phyloP scores from a whole-genome alignment of 768 basidiomycete species.

The Tulasnella sp. region DNA sequence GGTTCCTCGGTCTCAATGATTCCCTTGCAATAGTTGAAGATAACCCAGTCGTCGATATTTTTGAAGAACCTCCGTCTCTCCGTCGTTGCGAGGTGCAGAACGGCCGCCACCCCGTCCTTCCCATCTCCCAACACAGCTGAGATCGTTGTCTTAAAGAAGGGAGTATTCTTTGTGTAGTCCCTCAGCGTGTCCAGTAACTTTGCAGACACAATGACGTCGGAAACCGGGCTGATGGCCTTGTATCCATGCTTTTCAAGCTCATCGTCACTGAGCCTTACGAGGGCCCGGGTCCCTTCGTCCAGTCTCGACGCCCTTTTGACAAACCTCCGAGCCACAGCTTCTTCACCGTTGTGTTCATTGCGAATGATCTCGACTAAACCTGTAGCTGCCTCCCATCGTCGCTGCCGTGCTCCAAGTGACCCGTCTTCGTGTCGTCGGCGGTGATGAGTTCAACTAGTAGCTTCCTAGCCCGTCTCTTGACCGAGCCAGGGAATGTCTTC shows the following conservation, averaged over 20 bases:
- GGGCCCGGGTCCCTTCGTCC: neutral
- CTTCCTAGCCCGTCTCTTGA: too few relatives aligned
- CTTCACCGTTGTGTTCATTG: too few relatives aligned
- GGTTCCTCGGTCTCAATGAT: neutral
- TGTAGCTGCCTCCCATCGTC: too few relatives aligned
- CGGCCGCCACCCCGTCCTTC: neutral
- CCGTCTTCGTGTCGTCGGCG: too few relatives aligned
- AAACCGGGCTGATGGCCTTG: neutral
- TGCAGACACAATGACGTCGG: neutral
- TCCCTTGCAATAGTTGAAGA: neutral
- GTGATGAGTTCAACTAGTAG: too few relatives aligned
- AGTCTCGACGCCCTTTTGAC: neutral
- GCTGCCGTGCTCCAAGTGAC: too few relatives aligned
- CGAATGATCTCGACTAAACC: too few relatives aligned
- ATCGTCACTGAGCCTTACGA: neutral
- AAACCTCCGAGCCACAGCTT: neutral
- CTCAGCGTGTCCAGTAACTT: neutral
- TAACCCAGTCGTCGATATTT: neutral
- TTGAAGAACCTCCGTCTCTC: neutral
- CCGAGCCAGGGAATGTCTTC: too few relatives aligned
- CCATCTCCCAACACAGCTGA: neutral
- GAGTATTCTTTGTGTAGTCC: neutral
- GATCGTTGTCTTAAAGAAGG: neutral
- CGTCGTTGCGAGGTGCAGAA: neutral
- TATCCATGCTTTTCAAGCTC: neutral